Base-by-base conservation (phyloP, 2,329 filamentous ascomycete genomes). In the Fulvia fulva region DNA sequence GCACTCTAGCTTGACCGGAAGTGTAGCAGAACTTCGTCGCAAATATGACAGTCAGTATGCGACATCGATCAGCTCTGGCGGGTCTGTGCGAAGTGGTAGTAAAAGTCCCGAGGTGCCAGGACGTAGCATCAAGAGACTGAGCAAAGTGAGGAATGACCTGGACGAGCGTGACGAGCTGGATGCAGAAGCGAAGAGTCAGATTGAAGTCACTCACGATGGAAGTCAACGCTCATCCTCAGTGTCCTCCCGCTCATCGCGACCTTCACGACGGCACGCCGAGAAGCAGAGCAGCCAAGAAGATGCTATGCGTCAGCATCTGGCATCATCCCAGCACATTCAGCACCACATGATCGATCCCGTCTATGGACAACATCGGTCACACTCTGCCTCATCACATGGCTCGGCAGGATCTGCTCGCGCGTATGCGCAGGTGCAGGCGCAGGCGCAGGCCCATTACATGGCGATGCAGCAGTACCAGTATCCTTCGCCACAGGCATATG, bases 391-490 rank as follows among this genome's bases (percentile, higher is more conserved):
- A 14, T 70, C 67, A 14, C 56, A 56, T 45, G 63, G 61, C 19
- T 67, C 67, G 1, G 53, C 56, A 11, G 59, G 59, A 7, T 64
- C 67, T 3, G 53, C 59, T 7, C 59, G 55, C 23, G 59, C 67
- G 23, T 70, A 71, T 60, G 57, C 59, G 25, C 65, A 66, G 21
- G 25, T 26, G n/a, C 47, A 53, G 21, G 25, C 47, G n/a, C 47
- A 53, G 21, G 58, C 67, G 22, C 70, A 72, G 58, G 58, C 60
- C 22, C 65, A 66, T 19, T 59, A 67, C 45, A 62, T 61, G 60
- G 58, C 56, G 12, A 61, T 65, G 61, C 69, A 68, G 47, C 69
- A 70, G 43, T 70, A 69, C 51, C 64, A 65, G 32, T 62, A 63
- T 51, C 60, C 63, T 16, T 57, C 66, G 5, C 57, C 62, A 26